phyloP scores from a whole-genome alignment of 179 eudicot genomes.

The Actinidia arguta region DNA sequence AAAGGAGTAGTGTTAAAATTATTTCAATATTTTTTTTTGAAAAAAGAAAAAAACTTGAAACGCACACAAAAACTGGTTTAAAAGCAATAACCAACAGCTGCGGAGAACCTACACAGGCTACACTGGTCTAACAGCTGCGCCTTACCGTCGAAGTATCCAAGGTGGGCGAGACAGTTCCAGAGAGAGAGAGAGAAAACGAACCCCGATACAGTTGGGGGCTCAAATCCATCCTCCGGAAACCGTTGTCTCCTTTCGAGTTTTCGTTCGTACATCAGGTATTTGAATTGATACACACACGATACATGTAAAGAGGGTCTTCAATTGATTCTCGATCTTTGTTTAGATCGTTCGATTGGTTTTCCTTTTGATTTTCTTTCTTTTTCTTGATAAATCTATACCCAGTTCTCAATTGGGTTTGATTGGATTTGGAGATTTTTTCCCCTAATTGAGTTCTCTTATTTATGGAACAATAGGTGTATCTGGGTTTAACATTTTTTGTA shows the following conservation, averaged over 20 bases:
- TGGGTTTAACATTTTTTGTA: not conserved
- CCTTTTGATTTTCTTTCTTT: not conserved
- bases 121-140: no score
- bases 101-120: no score
- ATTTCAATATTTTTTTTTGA: no score
- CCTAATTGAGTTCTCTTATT: no score
- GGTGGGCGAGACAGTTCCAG: not conserved
- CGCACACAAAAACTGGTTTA: no score
- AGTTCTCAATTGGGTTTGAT: not conserved
- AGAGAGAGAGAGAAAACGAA: not conserved
- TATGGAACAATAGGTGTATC: no score
- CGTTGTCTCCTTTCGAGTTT: not conserved
- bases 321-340: not conserved
- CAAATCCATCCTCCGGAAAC: not conserved
- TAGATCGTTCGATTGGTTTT: not conserved
- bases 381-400: not conserved
- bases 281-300: not conserved
- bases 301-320: not conserved
- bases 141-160: no score
- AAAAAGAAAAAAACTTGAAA: no score
- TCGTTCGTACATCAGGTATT: not conserved
- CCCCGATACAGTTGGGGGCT: no score
- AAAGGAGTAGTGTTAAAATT: no score
- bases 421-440: not conserved
- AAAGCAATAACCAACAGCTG: no score